phyloP scores from a whole-genome alignment of 208 protist species.

The Acanthamoeba royreba region DNA sequence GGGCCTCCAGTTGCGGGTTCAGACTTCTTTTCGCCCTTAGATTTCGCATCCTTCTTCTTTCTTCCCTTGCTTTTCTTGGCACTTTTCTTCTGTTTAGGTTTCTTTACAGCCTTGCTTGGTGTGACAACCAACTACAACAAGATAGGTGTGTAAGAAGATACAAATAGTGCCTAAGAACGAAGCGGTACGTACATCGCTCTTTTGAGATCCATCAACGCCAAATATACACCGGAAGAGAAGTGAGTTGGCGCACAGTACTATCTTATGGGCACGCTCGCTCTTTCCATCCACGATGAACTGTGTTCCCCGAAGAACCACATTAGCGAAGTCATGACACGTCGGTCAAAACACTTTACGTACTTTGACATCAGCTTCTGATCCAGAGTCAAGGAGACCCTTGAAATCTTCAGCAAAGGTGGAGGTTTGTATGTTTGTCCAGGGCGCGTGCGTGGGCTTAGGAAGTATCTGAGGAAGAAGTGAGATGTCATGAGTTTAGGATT shows the following conservation, averaged over 20 bases:
- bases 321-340: no score
- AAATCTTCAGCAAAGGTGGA: constrained; percentile 51
- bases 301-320: neutral
- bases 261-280: neutral
- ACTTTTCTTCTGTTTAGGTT: neutral
- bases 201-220: neutral
- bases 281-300: neutral
- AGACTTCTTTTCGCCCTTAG: neutral
- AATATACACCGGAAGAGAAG: constrained; percentile 42
- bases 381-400: neutral
- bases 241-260: neutral
- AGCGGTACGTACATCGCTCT: no score
- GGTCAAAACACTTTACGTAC: neutral
- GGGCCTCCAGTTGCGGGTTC: neutral
- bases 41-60: neutral
- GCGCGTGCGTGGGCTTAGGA: constrained; percentile 8
- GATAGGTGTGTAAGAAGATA: no score
- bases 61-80: neutral
- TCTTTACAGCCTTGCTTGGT: neutral
- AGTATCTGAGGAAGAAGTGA: neutral
- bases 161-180: no score
- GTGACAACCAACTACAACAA: no score
- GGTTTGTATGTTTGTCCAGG: constrained; percentile 57
- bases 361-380: constrained; percentile 15
- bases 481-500: neutral